Base-by-base conservation (phyloP, 1,284 basidiomycete genomes). In the Irpex sp. region DNA sequence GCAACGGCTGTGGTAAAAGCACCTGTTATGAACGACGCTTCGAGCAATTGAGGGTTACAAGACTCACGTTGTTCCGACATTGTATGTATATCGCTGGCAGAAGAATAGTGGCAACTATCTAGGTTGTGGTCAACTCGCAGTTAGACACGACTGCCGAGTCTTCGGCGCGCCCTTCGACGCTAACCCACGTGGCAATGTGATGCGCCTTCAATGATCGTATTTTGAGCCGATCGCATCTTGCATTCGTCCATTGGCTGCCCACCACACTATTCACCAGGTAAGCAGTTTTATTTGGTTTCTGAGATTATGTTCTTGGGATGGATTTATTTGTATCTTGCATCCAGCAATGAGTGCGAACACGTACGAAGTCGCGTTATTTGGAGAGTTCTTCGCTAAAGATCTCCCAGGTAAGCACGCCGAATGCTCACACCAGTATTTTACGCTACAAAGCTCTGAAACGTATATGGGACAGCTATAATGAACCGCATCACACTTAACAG, bases 361-460 rank as follows among this genome's bases (percentile, higher is more conserved):
- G 57, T 91, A 91, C 68, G 90, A 91, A 76, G 86, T 91, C 59
- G 86, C 88, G 0, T 82, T 91, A 60, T 90, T 87, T 60, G 89
- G 87, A 63, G 88, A 90, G 68, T 91, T 91, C 77, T 77, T 74
- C 63, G 60, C 75, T n/a, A 69, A 73, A 45, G 75, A 77, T 51
- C 70, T 77, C 1, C 62, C 67, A 64, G 71, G 72, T 69, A 36
- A 28, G 47, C 35, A 21, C 33, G 18, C 18, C 33, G 39, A 7
- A 36, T 51, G 33, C 49, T 16, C 37, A 23, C 10, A 54, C 52
- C 10, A 14, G 28, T 36, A 54, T 10, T 45, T 28, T 4, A 23
- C 14, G 21, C 10, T 23, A 5, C 7, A 33, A 58, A 37, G 36
- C 16, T 47, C 49, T 21, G 21, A 56, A 5, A 33, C 28, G 28